Conservation (phyloP, 2,329 filamentous ascomycete species). For the Sporothrix brunneoviolacea region DNA sequence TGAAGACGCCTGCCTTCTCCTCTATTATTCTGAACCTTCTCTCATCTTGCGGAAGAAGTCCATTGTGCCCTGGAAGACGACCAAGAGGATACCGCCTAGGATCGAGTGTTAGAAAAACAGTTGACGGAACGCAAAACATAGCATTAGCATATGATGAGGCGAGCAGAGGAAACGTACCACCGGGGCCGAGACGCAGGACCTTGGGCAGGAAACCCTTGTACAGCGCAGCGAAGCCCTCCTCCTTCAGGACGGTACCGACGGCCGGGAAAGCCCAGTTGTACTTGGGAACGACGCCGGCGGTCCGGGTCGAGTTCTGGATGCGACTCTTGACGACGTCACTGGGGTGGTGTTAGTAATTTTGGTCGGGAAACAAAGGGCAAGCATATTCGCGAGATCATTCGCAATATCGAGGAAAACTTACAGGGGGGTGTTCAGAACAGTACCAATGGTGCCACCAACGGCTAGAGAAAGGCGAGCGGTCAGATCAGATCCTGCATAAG, state of each 20-base stretch:
- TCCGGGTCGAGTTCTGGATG: constrained; percentile 87
- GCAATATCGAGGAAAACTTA: constrained; percentile 58
- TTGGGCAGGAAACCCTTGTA: constrained; percentile 99
- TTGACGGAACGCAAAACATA: not conserved
- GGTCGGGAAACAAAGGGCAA: not conserved
- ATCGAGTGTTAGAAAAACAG: constrained; percentile 26
- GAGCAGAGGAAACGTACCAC: constrained; percentile 33
- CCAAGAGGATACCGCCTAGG: constrained; percentile 63
- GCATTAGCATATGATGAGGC: constrained; percentile 21
- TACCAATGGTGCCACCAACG: constrained; percentile 81
- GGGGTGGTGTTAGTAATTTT: not conserved
- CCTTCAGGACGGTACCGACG: constrained; percentile 76
- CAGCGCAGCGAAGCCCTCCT: constrained; percentile 85
- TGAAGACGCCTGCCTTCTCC: not conserved
- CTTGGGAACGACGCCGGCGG: constrained; percentile 76
- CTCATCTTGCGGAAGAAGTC: constrained; percentile 77
- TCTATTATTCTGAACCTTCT: constrained; percentile 18
- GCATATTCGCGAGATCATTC: not conserved
- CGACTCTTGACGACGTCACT: constrained; percentile 86
- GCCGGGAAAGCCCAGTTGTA: constrained; percentile 98
- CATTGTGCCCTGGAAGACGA: constrained; percentile 82
- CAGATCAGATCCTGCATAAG: not conserved
- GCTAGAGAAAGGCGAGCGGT: constrained; percentile 23
- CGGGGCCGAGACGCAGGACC: constrained; percentile 71
- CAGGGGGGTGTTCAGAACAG: constrained; percentile 89